Evolutionary conservation across 2,329 filamentous ascomycete species (phyloP), one percentile per base, ranked within the genome.

Genomic region (Colletotrichum tropicale): DNA sequence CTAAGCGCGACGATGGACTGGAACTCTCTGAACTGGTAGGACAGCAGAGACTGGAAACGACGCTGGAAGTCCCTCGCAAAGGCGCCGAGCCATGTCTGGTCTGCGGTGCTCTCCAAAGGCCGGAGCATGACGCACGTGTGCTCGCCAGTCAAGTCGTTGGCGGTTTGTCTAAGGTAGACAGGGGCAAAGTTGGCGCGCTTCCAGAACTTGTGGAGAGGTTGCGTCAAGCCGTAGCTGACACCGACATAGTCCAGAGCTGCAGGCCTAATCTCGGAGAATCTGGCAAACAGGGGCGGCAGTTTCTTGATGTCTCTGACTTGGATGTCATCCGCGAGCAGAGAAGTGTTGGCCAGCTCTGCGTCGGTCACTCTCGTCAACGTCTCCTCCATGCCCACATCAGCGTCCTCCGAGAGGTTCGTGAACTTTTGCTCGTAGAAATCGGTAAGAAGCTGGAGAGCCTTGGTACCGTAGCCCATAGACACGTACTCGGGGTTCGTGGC

Each of bases 111-210:
- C 75, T 91, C 89, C 8, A 99, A 89, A 3, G 96, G 94, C 73
- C 95, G 92, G 65, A 99, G 90, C 98, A 99, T 99, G 32, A 99
- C 96, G 82, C 96, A 98, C 0, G 97, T 98, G 83, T 99, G 97
- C 85, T 99, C 97, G 71, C 97, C 97, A 0, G 98, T 99, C 61
- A 99, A 89, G 73, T 98, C 97, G 82, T 98, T 99, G 67, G 97
- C 90, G 4, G 98, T 99, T 87, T 99, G 97, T 38, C 97, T 92
- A 16, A 99, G 90, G 81, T 99, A 99, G 1, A 99, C 95, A 0
- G 97, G 97, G 3, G 93, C 92, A 83, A 98, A 99, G 1, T 89
- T 89, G 18, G 94, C 92, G 43, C 94, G 94, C 86, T 98, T 98
- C 97, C 97, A 99, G 89, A 99, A 99, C 82, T 95, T 98, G 87